A percentile compares a stretch with the other conserved stretches of the same genome.
Evolutionary conservation across 2,329 filamentous ascomycete genomes (phyloP).

Genomic region (Teratosphaeria viscida): DNA sequence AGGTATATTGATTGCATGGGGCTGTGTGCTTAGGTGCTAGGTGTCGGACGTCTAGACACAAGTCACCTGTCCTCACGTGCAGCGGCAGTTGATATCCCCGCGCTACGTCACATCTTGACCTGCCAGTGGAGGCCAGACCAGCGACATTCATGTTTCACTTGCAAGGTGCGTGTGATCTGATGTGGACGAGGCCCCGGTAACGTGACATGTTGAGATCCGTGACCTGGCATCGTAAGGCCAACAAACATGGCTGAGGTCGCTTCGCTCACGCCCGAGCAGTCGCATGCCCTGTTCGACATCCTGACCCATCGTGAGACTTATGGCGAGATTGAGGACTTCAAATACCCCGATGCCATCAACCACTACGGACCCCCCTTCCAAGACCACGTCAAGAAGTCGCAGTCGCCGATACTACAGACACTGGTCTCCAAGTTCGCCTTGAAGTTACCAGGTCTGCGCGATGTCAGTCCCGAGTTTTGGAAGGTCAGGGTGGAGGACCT

Average conservation of each 20-base stretch:
- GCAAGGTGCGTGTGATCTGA: too few species aligned
- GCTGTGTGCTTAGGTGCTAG: too few species aligned
- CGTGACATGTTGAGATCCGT: too few species aligned
- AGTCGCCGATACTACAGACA: conserved; percentile 56
- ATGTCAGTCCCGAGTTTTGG: conserved; percentile 57
- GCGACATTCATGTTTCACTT: too few species aligned
- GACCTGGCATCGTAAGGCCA: neutral
- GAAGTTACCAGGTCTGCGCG: conserved; percentile 54
- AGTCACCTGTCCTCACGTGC: too few species aligned
- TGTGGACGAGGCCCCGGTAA: too few species aligned
- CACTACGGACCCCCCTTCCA: conserved; percentile 62
- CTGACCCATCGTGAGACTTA: conserved; percentile 46
- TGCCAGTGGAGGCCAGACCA: neutral
- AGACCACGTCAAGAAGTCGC: conserved; percentile 37
- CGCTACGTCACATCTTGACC: neutral
- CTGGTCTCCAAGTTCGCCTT: conserved; percentile 50
- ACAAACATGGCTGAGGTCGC: neutral
- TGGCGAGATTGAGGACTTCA: conserved; percentile 63
- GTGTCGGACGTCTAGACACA: too few species aligned
- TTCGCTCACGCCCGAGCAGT: conserved; percentile 34
- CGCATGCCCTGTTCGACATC: conserved; percentile 44
- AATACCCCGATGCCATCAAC: conserved; percentile 51
- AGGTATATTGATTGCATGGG: too few species aligned
- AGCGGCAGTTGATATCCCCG: too few species aligned
- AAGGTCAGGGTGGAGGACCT: conserved; percentile 49